Evolutionary conservation across 2,329 filamentous ascomycete species (phyloP).

Genomic region (Fusarium sulawesiense): DNA sequence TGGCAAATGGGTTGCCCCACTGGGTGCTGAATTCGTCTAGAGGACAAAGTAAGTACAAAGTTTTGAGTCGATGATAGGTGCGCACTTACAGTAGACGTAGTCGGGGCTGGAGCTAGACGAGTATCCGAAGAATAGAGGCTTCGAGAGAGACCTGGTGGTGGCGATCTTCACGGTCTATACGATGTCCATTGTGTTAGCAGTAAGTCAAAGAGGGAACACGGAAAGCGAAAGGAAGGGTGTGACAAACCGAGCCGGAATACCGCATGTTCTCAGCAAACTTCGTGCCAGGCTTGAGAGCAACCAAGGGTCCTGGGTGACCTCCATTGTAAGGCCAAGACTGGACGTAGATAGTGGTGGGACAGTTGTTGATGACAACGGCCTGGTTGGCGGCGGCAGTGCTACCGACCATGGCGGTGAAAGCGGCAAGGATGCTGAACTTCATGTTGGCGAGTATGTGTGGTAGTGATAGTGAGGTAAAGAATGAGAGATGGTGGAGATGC

Average conservation of each 20-base stretch:
- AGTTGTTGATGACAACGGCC: slow-evolving; percentile 54
- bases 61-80: background rate
- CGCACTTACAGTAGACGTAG: slow-evolving; percentile 54
- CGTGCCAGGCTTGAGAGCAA: slow-evolving; percentile 49
- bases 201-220: fast-evolving
- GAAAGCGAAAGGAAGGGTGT: no score
- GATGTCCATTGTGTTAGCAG: background rate
- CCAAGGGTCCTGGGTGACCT: slow-evolving; percentile 48
- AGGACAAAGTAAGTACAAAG: slow-evolving; percentile 7
- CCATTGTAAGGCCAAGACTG: slow-evolving; percentile 13
- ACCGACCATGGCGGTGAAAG: slow-evolving; percentile 49
- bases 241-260: slow-evolving; percentile 47
- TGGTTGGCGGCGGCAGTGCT: slow-evolving; percentile 48
- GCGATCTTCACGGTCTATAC: slow-evolving; percentile 54
- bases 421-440: slow-evolving; percentile 45
- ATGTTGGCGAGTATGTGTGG: slow-evolving; percentile 38
- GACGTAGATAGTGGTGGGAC: slow-evolving; percentile 47
- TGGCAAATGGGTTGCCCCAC: slow-evolving; percentile 56
- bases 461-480: background rate
- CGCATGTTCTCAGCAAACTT: slow-evolving; percentile 52
- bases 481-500: background rate
- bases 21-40: slow-evolving; percentile 55
- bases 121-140: slow-evolving; percentile 57
- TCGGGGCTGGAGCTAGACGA: slow-evolving; percentile 52
- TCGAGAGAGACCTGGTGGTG: slow-evolving; percentile 51